Conservation (phyloP, 2,329 filamentous ascomycete genomes). For the Pseudocercospora vitis region DNA sequence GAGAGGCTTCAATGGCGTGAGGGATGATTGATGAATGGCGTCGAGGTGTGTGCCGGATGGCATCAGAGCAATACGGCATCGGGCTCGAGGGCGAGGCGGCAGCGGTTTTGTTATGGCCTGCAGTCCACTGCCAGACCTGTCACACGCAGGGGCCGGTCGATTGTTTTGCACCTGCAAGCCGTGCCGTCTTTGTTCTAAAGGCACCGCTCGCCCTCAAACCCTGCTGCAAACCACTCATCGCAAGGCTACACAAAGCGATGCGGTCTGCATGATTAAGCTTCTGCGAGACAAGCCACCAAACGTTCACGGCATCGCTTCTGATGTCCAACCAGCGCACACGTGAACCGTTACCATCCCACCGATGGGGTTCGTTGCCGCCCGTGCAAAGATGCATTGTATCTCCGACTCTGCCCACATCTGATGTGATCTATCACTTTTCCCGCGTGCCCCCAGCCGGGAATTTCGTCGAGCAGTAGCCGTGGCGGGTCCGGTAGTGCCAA, state of each 20-base stretch:
- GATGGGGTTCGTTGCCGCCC: background rate
- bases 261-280: constrained; percentile 21
- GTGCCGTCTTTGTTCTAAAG: constrained; percentile 34
- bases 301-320: constrained; percentile 24
- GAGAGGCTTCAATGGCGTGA: constrained; percentile 16
- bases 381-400: constrained; percentile 3
- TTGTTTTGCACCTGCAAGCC: constrained; percentile 36
- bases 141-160: constrained; percentile 27
- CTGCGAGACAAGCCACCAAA: constrained; percentile 28
- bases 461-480: constrained; percentile 10
- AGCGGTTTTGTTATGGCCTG: constrained; percentile 28
- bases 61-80: constrained; percentile 17
- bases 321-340: constrained; percentile 25
- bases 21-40: constrained; percentile 20
- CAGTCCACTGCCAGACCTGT: constrained; percentile 25
- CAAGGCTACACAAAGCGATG: constrained; percentile 23
- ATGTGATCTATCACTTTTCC: constrained; percentile 28
- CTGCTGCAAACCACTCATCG: constrained; percentile 30
- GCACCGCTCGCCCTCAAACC: constrained; percentile 17
- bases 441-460: constrained; percentile 11
- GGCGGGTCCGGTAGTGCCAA: constrained; percentile 6
- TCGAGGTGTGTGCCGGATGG: constrained; percentile 21
- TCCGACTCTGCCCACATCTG: too few species aligned
- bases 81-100: constrained; percentile 21
- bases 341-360: constrained; percentile 24